phyloP scores from a whole-genome alignment of 208 protist genomes.

The Acanthamoeba castellanii region DNA sequence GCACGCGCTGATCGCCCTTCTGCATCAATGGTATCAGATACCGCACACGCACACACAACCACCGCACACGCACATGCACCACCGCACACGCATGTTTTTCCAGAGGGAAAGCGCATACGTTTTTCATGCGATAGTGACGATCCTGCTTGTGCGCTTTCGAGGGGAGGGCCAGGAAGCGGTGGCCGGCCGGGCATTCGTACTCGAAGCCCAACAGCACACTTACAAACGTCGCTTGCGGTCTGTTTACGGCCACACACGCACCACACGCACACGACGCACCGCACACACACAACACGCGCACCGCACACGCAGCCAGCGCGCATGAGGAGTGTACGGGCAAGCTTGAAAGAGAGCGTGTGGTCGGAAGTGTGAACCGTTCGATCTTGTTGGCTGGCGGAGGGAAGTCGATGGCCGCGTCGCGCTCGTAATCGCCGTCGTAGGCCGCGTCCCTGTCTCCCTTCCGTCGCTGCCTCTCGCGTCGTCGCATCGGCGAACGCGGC shows the following conservation, averaged over 20 bases:
- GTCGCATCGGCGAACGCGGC: constrained; percentile 7
- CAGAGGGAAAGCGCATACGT: neutral
- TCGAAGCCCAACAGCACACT: constrained; percentile 13
- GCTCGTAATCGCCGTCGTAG: neutral
- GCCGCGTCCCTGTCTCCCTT: neutral
- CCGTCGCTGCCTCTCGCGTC: neutral
- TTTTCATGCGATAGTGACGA: constrained; percentile 33
- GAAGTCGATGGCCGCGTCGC: neutral
- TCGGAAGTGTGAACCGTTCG: neutral
- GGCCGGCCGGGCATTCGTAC: constrained; percentile 18
- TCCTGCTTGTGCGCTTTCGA: constrained; percentile 42
- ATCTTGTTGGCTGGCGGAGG: neutral
- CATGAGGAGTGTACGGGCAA: neutral
- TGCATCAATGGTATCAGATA: neutral
- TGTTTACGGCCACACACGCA: neutral
- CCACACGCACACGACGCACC: neutral
- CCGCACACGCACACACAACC: no score
- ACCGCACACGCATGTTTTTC: no score
- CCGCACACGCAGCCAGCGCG: no score
- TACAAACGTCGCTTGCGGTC: constrained; percentile 39
- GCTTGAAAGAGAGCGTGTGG: neutral
- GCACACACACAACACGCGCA: neutral
- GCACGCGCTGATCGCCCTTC: constrained; percentile 38
- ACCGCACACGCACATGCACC: neutral
- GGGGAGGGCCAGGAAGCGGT: constrained; percentile 10